Conservation (phyloP, 2,329 filamentous ascomycete genomes). For the Cryphonectria radicalis region DNA sequence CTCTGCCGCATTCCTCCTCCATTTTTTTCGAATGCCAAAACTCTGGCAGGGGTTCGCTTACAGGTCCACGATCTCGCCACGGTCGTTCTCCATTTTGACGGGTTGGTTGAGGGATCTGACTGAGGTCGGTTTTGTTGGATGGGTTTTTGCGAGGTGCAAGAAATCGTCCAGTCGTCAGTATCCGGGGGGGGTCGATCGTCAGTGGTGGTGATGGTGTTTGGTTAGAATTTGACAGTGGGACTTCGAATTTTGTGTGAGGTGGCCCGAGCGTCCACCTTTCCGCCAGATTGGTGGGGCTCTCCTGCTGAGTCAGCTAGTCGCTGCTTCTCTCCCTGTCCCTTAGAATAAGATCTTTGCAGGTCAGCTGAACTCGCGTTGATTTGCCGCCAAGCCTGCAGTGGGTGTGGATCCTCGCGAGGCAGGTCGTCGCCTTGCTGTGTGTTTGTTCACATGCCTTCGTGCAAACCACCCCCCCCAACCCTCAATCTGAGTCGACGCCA, state of each 20-base stretch:
- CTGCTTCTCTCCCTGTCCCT: neutral
- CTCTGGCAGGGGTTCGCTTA: slow-evolving; percentile 55
- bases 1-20: neutral
- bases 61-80: slow-evolving; percentile 97
- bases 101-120: slow-evolving; percentile 43
- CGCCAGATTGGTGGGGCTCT: slow-evolving; percentile 9
- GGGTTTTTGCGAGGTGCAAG: slow-evolving; percentile 39
- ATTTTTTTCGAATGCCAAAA: neutral
- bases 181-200: slow-evolving; percentile 15
- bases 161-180: slow-evolving; percentile 36
- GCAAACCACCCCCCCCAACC: neutral
- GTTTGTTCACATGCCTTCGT: neutral
- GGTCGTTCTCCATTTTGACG: slow-evolving; percentile 97
- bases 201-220: slow-evolving; percentile 20
- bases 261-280: slow-evolving; percentile 25
- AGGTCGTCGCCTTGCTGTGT: neutral
- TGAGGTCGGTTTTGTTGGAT: slow-evolving; percentile 35
- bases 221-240: slow-evolving; percentile 26
- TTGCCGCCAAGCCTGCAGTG: slow-evolving; percentile 17
- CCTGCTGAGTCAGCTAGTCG: slow-evolving; percentile 10
- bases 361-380: slow-evolving; percentile 23
- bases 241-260: slow-evolving; percentile 26
- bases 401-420: neutral
- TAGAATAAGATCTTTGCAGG: neutral
- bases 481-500: neutral